Evolutionary conservation across 2,329 filamentous ascomycete species (phyloP).

Genomic region (Penicillium italicum): DNA sequence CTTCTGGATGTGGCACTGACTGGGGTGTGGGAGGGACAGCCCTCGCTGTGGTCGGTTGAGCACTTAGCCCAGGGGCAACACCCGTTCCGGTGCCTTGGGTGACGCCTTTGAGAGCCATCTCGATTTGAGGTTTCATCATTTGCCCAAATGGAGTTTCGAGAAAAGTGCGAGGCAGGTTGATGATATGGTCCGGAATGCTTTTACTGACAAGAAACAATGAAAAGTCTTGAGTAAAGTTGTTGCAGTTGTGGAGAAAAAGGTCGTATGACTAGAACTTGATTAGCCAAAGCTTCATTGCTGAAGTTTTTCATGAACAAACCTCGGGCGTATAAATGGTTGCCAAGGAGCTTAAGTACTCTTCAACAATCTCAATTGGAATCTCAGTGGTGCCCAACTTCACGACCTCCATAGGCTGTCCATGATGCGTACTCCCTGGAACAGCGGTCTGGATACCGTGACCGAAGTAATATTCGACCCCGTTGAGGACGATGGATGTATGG

Average conservation of each 20-base stretch:
- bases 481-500: constrained; percentile 84
- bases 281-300: constrained; percentile 1
- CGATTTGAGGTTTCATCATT: constrained; percentile 77
- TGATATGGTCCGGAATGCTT: constrained; percentile 83
- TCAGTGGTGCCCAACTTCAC: constrained; percentile 72
- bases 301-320: constrained; percentile 41
- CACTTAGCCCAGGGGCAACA: constrained; percentile 17
- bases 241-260: constrained; percentile 88
- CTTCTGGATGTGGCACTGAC: constrained; percentile 14
- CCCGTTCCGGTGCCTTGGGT: constrained; percentile 54
- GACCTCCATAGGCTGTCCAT: constrained; percentile 76
- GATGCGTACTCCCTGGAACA: constrained; percentile 75
- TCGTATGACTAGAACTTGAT: constrained; percentile 68
- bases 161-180: constrained; percentile 78
- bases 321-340: constrained; percentile 77
- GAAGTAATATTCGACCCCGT: constrained; percentile 84
- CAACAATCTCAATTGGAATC: constrained; percentile 73
- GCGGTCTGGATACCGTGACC: constrained; percentile 84
- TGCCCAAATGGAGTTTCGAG: constrained; percentile 82
- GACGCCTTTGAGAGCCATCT: constrained; percentile 59
- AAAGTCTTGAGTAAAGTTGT: constrained; percentile 94
- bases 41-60: constrained; percentile 6
- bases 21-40: constrained; percentile 13
- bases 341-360: constrained; percentile 83
- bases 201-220: constrained; percentile 83